Conservation (phyloP, 192 early-diverging fungal species). For the Coemansia sp. region DNA sequence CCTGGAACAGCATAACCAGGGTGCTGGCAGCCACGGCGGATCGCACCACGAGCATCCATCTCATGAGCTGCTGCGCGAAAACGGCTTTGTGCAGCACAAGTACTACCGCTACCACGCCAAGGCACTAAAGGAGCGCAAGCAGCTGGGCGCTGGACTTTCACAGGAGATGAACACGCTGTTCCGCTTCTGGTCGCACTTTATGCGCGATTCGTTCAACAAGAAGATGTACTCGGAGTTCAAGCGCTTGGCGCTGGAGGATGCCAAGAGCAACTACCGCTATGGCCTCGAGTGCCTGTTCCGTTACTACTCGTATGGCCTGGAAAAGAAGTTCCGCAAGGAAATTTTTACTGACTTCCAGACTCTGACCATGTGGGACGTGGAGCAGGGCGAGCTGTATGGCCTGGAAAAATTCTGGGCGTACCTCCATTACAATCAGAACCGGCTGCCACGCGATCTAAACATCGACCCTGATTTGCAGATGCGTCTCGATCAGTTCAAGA, state of each 20-base stretch:
- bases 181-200: conserved; percentile 97
- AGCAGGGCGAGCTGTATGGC: conserved; percentile 77
- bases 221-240: conserved; percentile 94
- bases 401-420: conserved; percentile 97
- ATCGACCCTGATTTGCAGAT: conserved; percentile 57
- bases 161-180: conserved; percentile 97
- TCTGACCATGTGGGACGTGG: conserved; percentile 70
- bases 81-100: conserved; percentile 97
- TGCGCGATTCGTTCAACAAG: conserved; percentile 94
- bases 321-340: conserved; percentile 82
- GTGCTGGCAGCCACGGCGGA: conserved; percentile 15
- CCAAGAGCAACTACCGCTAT: conserved; percentile 81
- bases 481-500: conserved; percentile 64
- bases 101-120: conserved; percentile 93
- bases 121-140: conserved; percentile 91
- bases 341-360: conserved; percentile 87
- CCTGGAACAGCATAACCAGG: conserved; percentile 24
- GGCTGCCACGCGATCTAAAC: conserved; percentile 60
- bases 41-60: conserved; percentile 78
- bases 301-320: conserved; percentile 94
- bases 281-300: conserved; percentile 97
- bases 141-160: conserved; percentile 80
- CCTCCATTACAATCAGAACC: conserved; percentile 85
- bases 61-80: conserved; percentile 91
- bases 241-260: conserved; percentile 84